These are phyloP conservation scores for Pichia occidentalis DNA, from an alignment of 805 yeast genomes.

Conservation along the genomic window DNA sequence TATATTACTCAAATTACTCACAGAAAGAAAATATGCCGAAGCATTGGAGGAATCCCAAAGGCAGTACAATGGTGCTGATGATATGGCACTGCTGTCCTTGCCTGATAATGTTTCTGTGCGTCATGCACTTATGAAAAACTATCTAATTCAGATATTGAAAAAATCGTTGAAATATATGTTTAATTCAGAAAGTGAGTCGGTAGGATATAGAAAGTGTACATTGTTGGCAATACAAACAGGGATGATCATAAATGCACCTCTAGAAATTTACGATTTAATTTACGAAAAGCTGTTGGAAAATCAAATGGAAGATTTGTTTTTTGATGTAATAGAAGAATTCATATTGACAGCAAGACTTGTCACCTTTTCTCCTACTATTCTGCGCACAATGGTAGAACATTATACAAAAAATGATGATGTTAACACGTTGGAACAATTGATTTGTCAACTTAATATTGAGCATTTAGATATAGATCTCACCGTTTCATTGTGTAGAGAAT, in stretches of 20 bases:
- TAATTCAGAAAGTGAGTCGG: conserved; percentile 11
- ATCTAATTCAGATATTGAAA: conserved; percentile 50
- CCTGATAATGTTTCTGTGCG: conserved; percentile 42
- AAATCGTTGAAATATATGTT: conserved; percentile 44
- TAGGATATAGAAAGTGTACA: conserved; percentile 14
- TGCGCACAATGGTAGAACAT: conserved; percentile 53
- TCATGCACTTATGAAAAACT: conserved; percentile 42
- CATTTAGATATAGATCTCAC: conserved; percentile 77
- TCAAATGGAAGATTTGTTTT: conserved; percentile 36
- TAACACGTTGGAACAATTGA: conserved; percentile 53
- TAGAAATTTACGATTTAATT: conserved; percentile 36
- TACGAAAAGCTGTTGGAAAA: conserved; percentile 37
- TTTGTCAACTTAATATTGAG: conserved; percentile 61
- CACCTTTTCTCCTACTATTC: conserved; percentile 53
- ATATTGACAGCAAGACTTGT: conserved; percentile 41
- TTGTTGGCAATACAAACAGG: conserved; percentile 36
- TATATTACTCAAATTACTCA: conserved; percentile 41
- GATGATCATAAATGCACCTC: conserved; percentile 30
- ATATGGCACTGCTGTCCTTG: conserved; percentile 48
- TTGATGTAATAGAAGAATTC: conserved; percentile 45
- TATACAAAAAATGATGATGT: conserved; percentile 38
- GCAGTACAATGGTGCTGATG: conserved; percentile 46
- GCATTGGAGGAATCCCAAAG: conserved; percentile 53
- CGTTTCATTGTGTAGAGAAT: conserved; percentile 49
- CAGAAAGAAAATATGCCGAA: conserved; percentile 40